phyloP scores from a whole-genome alignment of 148 eudicot species.

The Rhododendron ovatum region DNA sequence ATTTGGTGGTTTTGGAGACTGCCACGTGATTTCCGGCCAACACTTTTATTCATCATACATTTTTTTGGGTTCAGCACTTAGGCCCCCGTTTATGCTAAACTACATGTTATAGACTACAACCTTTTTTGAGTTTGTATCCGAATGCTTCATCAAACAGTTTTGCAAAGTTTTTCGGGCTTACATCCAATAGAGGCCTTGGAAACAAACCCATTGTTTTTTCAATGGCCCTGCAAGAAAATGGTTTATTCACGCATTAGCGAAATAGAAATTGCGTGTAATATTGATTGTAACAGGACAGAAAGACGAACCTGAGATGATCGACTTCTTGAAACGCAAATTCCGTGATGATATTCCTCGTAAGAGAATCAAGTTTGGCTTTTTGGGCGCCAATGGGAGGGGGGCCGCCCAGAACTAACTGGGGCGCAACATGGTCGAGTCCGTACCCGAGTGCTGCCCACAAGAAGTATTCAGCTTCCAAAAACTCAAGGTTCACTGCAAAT shows the following conservation, averaged over 20 bases:
- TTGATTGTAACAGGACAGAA: too few species aligned
- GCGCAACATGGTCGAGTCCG: conserved; percentile 45
- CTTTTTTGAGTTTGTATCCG: conserved; percentile 23
- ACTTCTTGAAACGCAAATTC: conserved; percentile 69
- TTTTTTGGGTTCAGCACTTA: too few species aligned
- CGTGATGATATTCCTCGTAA: conserved; percentile 24
- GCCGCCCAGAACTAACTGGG: conserved; percentile 45
- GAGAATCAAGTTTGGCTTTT: conserved; percentile 57
- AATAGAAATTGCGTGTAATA: too few species aligned
- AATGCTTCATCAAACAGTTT: conserved; percentile 49
- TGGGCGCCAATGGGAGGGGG: conserved; percentile 68
- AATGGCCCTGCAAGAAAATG: conserved; percentile 36
- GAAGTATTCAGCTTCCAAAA: too few species aligned
- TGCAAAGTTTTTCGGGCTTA: conserved; percentile 48
- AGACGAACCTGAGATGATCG: conserved; percentile 49
- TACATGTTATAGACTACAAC: too few species aligned
- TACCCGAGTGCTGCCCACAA: too few species aligned
- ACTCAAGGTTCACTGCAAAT: too few species aligned
- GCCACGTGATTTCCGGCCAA: too few species aligned
- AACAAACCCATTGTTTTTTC: conserved; percentile 58
- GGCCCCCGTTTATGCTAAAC: too few species aligned
- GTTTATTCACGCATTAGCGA: too few species aligned
- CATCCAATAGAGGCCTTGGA: conserved; percentile 65
- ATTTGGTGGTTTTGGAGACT: too few species aligned
- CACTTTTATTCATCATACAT: too few species aligned